Evolutionary conservation across 2,329 filamentous ascomycete genomes (phyloP).

Genomic region (Alternaria incomplexa): DNA sequence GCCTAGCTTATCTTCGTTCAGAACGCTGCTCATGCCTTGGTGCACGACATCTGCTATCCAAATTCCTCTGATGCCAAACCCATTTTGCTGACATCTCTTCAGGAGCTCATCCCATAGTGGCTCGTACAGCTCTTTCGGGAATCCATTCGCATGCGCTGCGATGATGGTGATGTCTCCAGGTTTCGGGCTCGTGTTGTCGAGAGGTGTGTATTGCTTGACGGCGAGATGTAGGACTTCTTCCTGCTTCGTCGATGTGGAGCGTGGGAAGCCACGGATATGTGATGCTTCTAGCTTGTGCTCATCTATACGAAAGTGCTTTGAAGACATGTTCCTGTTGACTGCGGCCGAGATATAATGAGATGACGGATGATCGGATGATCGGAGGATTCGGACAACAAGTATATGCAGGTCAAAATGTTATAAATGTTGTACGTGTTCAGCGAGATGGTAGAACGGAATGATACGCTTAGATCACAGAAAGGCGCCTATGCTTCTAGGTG

Average conservation of each 20-base stretch:
- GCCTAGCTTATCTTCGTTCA: slow-evolving; percentile 78
- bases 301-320: slow-evolving; percentile 65
- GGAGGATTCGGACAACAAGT: neutral
- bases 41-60: slow-evolving; percentile 91
- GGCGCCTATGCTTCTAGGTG: slow-evolving; percentile 3
- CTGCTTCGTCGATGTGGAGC: slow-evolving; percentile 73
- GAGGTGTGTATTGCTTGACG: slow-evolving; percentile 87
- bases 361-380: neutral
- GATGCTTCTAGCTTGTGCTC: slow-evolving; percentile 72
- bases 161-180: slow-evolving; percentile 85
- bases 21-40: slow-evolving; percentile 77
- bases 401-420: neutral
- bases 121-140: slow-evolving; percentile 95
- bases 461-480: neutral
- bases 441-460: neutral
- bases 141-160: slow-evolving; percentile 87
- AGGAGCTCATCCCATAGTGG: slow-evolving; percentile 87
- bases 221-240: slow-evolving; percentile 76
- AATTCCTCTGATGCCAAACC: slow-evolving; percentile 77
- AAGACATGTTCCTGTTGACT: slow-evolving; percentile 43
- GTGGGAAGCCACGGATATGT: slow-evolving; percentile 82
- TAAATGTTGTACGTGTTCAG: neutral
- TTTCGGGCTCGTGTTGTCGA: slow-evolving; percentile 69
- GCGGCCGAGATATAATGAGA: neutral
- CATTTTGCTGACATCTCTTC: slow-evolving; percentile 60